Conservation (phyloP, 345 rosid genomes). For the Hibiscus syriacus region DNA sequence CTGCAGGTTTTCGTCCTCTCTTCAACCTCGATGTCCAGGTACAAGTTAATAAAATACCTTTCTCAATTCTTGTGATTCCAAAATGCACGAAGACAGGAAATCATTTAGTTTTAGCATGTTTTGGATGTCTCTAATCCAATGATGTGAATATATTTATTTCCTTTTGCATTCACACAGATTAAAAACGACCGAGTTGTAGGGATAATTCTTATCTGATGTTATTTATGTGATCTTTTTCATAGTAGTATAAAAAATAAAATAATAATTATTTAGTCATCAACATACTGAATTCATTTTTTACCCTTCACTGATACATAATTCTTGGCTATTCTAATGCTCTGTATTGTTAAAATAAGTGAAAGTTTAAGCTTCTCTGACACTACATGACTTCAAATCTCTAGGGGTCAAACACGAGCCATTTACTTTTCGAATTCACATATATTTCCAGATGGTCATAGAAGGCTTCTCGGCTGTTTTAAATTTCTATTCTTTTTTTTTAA, state of each 20-base stretch:
- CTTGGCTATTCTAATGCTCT: not conserved
- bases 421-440: too few species aligned
- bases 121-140: not conserved
- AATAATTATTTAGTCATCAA: not conserved
- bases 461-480: not conserved
- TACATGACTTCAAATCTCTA: not conserved
- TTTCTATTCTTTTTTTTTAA: slow-evolving; percentile 13
- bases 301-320: not conserved
- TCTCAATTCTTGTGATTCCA: not conserved
- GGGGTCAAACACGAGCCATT: not conserved
- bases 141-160: not conserved
- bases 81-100: too few species aligned
- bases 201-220: not conserved
- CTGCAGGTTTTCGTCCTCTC: slow-evolving; percentile 71
- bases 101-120: not conserved
- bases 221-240: not conserved
- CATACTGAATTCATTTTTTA: not conserved
- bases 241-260: not conserved
- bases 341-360: not conserved
- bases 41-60: not conserved
- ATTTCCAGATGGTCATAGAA: not conserved
- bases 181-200: too few species aligned
- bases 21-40: slow-evolving; percentile 94
- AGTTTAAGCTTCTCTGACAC: not conserved
- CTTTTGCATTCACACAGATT: not conserved